These are phyloP conservation scores for Aspergillus wentii DNA, from an alignment of 495 filamentous ascomycete genomes.

Conservation along the genomic window DNA sequence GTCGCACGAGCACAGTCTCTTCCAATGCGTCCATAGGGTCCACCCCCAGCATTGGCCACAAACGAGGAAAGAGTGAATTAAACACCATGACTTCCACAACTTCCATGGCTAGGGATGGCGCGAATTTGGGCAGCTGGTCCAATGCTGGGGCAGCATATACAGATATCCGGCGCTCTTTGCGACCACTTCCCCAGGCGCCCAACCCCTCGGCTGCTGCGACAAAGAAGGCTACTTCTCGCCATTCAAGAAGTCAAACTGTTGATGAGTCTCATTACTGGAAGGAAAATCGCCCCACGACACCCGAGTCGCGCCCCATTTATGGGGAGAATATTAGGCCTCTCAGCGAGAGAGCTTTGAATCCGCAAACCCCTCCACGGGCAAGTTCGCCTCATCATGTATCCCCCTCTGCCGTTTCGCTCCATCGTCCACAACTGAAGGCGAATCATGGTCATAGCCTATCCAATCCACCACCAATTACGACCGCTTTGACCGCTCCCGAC, in stretches of 20 bases:
- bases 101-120: constrained; percentile 22
- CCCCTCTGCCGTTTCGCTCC: constrained; percentile 24
- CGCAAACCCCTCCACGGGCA: constrained; percentile 27
- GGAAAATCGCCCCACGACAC: constrained; percentile 28
- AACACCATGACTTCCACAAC: constrained; percentile 38
- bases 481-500: constrained; percentile 60
- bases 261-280: constrained; percentile 34
- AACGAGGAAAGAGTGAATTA: constrained; percentile 72
- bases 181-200: constrained; percentile 70
- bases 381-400: constrained; percentile 28
- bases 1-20: constrained; percentile 72
- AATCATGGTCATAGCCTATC: constrained; percentile 34
- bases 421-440: constrained; percentile 35
- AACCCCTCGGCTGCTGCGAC: constrained; percentile 35
- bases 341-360: constrained; percentile 16
- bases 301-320: constrained; percentile 22
- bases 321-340: constrained; percentile 30
- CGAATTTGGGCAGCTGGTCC: constrained; percentile 21
- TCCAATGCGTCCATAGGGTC: constrained; percentile 67
- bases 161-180: constrained; percentile 68
- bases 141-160: constrained; percentile 58
- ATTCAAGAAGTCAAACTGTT: constrained; percentile 40
- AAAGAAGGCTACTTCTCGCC: constrained; percentile 27
- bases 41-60: constrained; percentile 52
- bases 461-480: constrained; percentile 36